Percentiles rank a stretch among this genome's conserved stretches.
These are phyloP conservation scores for Ramularia collo-cygni DNA, from an alignment of 2,329 filamentous ascomycete genomes.

Conservation along the genomic window DNA sequence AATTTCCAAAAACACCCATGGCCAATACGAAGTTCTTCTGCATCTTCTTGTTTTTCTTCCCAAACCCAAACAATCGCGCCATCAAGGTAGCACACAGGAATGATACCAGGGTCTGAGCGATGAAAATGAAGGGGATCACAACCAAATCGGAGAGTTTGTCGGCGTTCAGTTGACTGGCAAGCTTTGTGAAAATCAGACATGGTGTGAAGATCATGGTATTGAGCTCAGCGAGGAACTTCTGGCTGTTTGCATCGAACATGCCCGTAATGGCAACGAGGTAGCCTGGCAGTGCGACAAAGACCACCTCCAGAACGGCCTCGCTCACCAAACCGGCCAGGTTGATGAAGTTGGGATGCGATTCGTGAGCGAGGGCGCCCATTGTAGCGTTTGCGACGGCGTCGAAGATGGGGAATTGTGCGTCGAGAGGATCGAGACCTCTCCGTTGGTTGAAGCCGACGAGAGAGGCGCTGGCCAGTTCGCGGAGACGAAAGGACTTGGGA, in stretches of 20 bases:
- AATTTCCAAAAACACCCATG: constrained; percentile 98
- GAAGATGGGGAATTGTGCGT: constrained; percentile 24
- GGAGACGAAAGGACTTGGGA: constrained; percentile 41
- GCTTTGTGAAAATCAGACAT: constrained; percentile 94
- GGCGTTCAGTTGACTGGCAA: constrained; percentile 87
- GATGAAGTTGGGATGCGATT: constrained; percentile 53
- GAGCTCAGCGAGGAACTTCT: constrained; percentile 93
- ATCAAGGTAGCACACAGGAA: constrained; percentile 68
- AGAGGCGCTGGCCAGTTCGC: constrained; percentile 24
- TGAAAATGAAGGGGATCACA: constrained; percentile 91
- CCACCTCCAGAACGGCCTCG: constrained; percentile 88
- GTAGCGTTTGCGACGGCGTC: constrained; percentile 27
- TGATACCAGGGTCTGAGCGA: constrained; percentile 80
- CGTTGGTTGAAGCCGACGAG: constrained; percentile 35
- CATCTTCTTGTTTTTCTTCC: constrained; percentile 48
- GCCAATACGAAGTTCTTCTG: constrained; percentile 91
- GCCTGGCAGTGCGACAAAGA: constrained; percentile 88
- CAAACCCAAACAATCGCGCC: constrained; percentile 68
- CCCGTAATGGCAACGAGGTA: constrained; percentile 86
- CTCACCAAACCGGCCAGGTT: constrained; percentile 79
- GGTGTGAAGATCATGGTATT: constrained; percentile 96
- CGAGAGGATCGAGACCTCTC: constrained; percentile 26
- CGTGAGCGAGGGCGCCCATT: constrained; percentile 20
- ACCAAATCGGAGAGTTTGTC: constrained; percentile 84
- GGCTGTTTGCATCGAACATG: constrained; percentile 90